These are phyloP conservation scores for Pyropia haitanensis DNA, from an alignment of 23 red algal species.

Conservation along the genomic window DNA sequence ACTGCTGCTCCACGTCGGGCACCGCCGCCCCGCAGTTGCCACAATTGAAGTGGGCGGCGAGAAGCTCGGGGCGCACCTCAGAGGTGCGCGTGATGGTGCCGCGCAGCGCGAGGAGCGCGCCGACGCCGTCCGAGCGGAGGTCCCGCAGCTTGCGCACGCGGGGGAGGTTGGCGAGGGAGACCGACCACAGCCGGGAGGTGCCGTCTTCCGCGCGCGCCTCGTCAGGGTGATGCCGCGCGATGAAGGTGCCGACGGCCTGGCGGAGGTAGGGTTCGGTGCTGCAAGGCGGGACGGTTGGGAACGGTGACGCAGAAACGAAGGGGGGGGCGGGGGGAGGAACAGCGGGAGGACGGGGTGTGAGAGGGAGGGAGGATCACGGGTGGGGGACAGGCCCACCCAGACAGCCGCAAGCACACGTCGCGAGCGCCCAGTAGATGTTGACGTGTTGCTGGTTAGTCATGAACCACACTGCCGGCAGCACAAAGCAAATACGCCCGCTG, in stretches of 20 bases:
- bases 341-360: no score
- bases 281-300: no score
- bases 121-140: slow-evolving; percentile 75
- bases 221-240: slow-evolving; percentile 46
- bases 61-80: slow-evolving; percentile 88
- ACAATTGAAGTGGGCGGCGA: slow-evolving; percentile 70
- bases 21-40: slow-evolving; percentile 66
- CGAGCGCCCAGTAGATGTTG: no score
- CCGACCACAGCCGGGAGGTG: slow-evolving; percentile 42
- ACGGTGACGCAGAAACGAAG: no score
- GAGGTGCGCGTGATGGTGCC: slow-evolving; percentile 93
- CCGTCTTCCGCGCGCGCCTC: slow-evolving; percentile 17
- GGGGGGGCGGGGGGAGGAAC: no score
- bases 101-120: slow-evolving; percentile 57
- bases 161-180: slow-evolving; percentile 87
- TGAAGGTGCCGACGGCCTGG: slow-evolving; percentile 46
- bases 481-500: no score
- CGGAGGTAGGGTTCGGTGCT: slow-evolving; percentile 67
- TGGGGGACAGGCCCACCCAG: no score
- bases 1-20: slow-evolving; percentile 85
- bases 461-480: no score
- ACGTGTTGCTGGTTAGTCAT: no score
- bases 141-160: slow-evolving; percentile 76
- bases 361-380: no score
- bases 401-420: no score